phyloP scores from a whole-genome alignment of 176 grass and related monocot genomes.

The Areca catechu region DNA sequence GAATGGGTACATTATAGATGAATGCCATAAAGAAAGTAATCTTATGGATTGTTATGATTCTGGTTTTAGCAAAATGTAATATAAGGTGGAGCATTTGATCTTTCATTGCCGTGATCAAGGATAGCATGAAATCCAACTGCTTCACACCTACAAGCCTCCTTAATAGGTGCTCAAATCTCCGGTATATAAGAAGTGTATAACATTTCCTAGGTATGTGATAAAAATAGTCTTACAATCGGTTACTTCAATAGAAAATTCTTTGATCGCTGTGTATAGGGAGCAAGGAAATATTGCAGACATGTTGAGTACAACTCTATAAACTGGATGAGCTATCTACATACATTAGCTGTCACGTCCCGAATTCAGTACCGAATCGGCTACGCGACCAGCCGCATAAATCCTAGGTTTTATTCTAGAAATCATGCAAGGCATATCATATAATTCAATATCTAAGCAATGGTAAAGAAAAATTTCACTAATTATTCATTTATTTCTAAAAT shows the following conservation, averaged over 20 bases:
- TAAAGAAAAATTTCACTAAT: no score
- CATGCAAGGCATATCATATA: no score
- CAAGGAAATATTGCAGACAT: slow-evolving; percentile 12
- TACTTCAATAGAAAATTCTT: slow-evolving; percentile 7
- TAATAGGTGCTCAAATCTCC: slow-evolving; percentile 7
- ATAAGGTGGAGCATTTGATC: background rate
- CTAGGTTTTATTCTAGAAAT: no score
- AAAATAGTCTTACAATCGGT: slow-evolving; percentile 7
- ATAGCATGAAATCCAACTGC: slow-evolving; percentile 7
- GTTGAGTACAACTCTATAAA: background rate
- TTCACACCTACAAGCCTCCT: slow-evolving; percentile 20
- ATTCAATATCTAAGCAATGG: no score
- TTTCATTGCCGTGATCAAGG: slow-evolving; percentile 1
- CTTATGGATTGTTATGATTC: slow-evolving; percentile 12
- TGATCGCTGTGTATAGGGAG: slow-evolving; percentile 16
- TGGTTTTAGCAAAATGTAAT: slow-evolving; percentile 3
- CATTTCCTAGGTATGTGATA: background rate
- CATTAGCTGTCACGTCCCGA: no score
- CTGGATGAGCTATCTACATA: background rate
- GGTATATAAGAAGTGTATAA: slow-evolving; percentile 3
- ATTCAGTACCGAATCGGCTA: no score
- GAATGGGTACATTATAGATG: slow-evolving; percentile 4
- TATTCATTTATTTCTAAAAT: no score
- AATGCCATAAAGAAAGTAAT: slow-evolving; percentile 7
- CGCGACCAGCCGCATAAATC: no score